Percentiles rank a stretch among this genome's conserved stretches.
phyloP scores from a whole-genome alignment of 2,329 filamentous ascomycete genomes.

The Akanthomyces muscarius region DNA sequence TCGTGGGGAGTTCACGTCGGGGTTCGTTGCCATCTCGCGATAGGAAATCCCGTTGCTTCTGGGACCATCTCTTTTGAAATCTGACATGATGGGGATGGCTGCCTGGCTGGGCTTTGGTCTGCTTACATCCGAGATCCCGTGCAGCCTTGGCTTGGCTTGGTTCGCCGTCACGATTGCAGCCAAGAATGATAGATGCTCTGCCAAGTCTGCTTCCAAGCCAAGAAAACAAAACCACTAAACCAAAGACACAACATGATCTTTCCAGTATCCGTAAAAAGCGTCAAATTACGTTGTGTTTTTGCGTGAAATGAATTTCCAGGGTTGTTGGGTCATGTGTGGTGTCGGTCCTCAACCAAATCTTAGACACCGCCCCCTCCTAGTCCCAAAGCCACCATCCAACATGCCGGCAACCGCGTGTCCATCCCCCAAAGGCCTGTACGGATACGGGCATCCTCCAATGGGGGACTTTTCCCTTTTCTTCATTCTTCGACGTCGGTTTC shows the following conservation, averaged over 20 bases:
- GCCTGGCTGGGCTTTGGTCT: not conserved
- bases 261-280: too few species aligned
- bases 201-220: not conserved
- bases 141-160: not conserved
- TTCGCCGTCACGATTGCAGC: not conserved
- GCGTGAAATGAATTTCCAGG: not conserved
- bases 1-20: not conserved
- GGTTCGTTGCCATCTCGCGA: conserved; percentile 2
- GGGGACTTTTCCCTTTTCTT: too few species aligned
- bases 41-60: not conserved
- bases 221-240: too few species aligned
- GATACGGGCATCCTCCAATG: too few species aligned
- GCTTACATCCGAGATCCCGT: conserved; percentile 7
- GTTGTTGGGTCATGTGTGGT: conserved; percentile 7
- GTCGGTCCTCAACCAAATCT: conserved; percentile 12
- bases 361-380: not conserved
- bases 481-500: too few species aligned
- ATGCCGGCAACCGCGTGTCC: too few species aligned
- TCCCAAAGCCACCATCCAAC: not conserved
- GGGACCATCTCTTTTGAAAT: not conserved
- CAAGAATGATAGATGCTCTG: not conserved
- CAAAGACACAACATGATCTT: too few species aligned
- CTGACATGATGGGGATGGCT: not conserved
- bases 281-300: too few species aligned
- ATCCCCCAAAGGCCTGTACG: too few species aligned